Evolutionary conservation across 2,329 filamentous ascomycete genomes (phyloP).

Genomic region (Alternaria sp.): DNA sequence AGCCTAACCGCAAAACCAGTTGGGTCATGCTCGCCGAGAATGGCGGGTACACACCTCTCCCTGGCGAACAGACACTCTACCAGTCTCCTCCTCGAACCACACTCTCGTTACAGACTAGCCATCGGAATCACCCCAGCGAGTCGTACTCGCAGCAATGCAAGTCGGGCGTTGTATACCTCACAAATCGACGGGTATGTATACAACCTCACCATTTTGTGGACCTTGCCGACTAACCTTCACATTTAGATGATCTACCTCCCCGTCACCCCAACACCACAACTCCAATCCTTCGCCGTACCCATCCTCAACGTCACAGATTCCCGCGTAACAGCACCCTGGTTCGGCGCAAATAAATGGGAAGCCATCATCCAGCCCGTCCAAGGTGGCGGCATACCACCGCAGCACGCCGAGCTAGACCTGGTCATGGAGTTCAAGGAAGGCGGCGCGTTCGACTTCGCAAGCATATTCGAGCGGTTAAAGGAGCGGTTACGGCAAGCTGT

Average conservation of each 20-base stretch:
- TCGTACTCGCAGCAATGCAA: constrained; percentile 76
- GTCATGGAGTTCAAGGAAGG: constrained; percentile 93
- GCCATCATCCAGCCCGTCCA: constrained; percentile 81
- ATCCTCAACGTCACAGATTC: constrained; percentile 89
- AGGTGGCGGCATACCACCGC: constrained; percentile 81
- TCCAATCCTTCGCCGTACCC: constrained; percentile 89
- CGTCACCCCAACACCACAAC: constrained; percentile 68
- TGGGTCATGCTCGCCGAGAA: constrained; percentile 91
- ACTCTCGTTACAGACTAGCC: constrained; percentile 76
- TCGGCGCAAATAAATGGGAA: constrained; percentile 91
- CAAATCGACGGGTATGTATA: constrained; percentile 76
- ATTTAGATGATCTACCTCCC: constrained; percentile 89
- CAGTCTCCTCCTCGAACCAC: constrained; percentile 81
- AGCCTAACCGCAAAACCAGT: constrained; percentile 58
- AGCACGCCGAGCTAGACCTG: constrained; percentile 77
- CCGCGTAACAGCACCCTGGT: constrained; percentile 87
- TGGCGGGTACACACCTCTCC: constrained; percentile 81
- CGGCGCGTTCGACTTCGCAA: constrained; percentile 91
- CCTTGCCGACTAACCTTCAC: constrained; percentile 9
- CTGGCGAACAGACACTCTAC: constrained; percentile 82
- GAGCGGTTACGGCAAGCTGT: constrained; percentile 84
- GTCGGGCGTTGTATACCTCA: constrained; percentile 79
- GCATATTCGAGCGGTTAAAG: constrained; percentile 82
- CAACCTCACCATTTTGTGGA: not conserved
- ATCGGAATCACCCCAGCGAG: constrained; percentile 69